Evolutionary conservation across 2,329 filamentous ascomycete genomes (phyloP).

Genomic region (Hymenoscyphus linearis): DNA sequence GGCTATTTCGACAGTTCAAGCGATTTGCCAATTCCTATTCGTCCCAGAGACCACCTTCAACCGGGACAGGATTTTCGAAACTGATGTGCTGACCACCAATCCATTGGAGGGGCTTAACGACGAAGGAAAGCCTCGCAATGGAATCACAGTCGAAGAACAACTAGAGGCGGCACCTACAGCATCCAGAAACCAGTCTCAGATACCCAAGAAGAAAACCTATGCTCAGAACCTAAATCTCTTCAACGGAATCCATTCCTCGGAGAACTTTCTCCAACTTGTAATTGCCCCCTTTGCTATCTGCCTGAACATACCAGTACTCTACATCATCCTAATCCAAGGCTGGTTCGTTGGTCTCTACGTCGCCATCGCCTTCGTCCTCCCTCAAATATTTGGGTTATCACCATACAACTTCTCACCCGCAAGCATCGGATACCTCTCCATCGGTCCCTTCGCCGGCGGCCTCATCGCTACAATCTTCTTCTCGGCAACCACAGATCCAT

Average conservation of each 20-base stretch:
- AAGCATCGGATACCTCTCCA: conserved; percentile 39
- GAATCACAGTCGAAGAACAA: neutral
- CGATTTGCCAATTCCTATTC: conserved; percentile 39
- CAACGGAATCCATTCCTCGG: conserved; percentile 34
- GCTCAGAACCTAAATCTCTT: conserved; percentile 35
- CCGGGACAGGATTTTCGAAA: conserved; percentile 24
- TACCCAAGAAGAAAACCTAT: conserved; percentile 33
- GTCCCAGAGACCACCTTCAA: conserved; percentile 47
- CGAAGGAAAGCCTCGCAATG: neutral
- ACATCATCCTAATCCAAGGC: conserved; percentile 43
- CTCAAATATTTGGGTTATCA: conserved; percentile 43
- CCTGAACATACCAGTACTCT: conserved; percentile 44
- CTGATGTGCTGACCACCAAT: conserved; percentile 12
- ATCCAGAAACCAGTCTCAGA: neutral
- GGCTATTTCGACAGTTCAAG: conserved; percentile 10
- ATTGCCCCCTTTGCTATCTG: conserved; percentile 43
- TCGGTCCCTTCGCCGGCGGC: conserved; percentile 38
- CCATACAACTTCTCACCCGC: conserved; percentile 40
- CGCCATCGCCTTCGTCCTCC: conserved; percentile 38
- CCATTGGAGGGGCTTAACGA: conserved; percentile 8
- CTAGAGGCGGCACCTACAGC: neutral
- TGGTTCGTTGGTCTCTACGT: conserved; percentile 40
- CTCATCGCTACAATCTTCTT: conserved; percentile 33
- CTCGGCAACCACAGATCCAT: conserved; percentile 33
- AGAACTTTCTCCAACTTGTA: conserved; percentile 35